Base-by-base conservation (phyloP, 2,329 filamentous ascomycete genomes). In the Fusarium buxicola region DNA sequence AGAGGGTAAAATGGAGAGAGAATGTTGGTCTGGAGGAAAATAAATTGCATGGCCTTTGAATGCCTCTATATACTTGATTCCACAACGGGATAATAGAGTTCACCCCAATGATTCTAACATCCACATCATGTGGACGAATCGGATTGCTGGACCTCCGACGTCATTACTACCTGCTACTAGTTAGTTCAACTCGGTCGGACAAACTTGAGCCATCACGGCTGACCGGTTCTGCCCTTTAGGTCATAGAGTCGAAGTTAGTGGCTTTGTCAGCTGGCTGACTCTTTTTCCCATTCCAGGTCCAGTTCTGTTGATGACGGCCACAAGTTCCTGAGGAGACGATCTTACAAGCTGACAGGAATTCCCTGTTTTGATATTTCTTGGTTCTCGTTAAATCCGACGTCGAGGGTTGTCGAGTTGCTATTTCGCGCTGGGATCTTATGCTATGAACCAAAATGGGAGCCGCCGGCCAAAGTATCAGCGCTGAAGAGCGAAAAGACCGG, bases 191-290 rank as follows among this genome's bases (percentile, higher is more conserved):
- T 6, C 36, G 4, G 7, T 34, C 38, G 48, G 48, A 5, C n/a
- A 36, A 44, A 35, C 4, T 13, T 27, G 49, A 63, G 12, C 13
- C 32, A 51, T 58, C 13, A 12, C 10, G 47, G 31, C 41, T 66
- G 64, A 61, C 62, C 32, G 10, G 24, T 54, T 58, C 38, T 66
- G n/a, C 64, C 53, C 18, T 2, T 41, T 64, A 9, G 1, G 36
- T 47, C 21, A 7, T 66, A 66, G 56, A 27, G 60, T 25, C 50
- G 47, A 46, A 48, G 43, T 10, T 9, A 11, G 28, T 6, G 10
- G 4, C n/a, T 52, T 60, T 27, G 58, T 57, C 12, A 63, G 35
- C 49, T 16, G 25, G 52, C 43, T 66, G 63, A 66, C 52, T 4
- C 3, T 7, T 48, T 60, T 63, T 58, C 4, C 63, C 59, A 24